phyloP scores from a whole-genome alignment of 352 stramenopile genomes.

The Globisporangium nodosum region DNA sequence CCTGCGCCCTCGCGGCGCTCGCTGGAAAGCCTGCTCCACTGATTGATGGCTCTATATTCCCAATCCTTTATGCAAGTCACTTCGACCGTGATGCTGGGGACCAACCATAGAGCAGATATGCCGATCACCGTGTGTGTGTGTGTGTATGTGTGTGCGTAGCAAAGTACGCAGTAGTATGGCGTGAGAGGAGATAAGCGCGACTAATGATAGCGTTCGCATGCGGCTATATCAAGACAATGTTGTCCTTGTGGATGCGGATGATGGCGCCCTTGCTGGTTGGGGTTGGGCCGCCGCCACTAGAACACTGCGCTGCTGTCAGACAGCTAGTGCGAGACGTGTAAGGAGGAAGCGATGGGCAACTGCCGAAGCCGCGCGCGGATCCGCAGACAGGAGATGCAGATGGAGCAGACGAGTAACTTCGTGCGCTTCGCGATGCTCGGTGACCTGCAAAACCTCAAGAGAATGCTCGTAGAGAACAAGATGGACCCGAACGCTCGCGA shows the following conservation, averaged over 20 bases:
- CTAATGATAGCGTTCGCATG: too few species aligned
- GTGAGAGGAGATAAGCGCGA: too few species aligned
- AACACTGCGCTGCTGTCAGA: too few species aligned
- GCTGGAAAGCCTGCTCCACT: constrained; percentile 76
- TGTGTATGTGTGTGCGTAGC: constrained; percentile 2
- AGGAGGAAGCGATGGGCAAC: constrained; percentile 10
- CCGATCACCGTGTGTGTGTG: constrained; percentile 7
- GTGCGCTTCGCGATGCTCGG: constrained; percentile 50
- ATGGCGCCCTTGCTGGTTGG: too few species aligned
- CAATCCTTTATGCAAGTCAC: constrained; percentile 87
- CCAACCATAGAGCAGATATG: constrained; percentile 88
- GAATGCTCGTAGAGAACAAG: constrained; percentile 43
- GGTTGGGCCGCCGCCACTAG: too few species aligned
- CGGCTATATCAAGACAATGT: too few species aligned
- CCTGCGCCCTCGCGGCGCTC: constrained; percentile 25
- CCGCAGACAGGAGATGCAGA: constrained; percentile 17
- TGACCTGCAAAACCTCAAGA: constrained; percentile 36
- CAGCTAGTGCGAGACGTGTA: too few species aligned
- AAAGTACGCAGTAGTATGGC: too few species aligned
- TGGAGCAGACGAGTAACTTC: constrained; percentile 44
- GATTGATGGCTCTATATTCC: constrained; percentile 92
- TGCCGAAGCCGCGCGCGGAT: constrained; percentile 16
- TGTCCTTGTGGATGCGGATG: too few species aligned
- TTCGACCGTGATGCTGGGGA: constrained; percentile 87
- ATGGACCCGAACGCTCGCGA: constrained; percentile 52